Percentiles rank a stretch among this genome's conserved stretches.
Conservation (phyloP, 2,329 filamentous ascomycete genomes). For the Rhynchosporium agropyri region DNA sequence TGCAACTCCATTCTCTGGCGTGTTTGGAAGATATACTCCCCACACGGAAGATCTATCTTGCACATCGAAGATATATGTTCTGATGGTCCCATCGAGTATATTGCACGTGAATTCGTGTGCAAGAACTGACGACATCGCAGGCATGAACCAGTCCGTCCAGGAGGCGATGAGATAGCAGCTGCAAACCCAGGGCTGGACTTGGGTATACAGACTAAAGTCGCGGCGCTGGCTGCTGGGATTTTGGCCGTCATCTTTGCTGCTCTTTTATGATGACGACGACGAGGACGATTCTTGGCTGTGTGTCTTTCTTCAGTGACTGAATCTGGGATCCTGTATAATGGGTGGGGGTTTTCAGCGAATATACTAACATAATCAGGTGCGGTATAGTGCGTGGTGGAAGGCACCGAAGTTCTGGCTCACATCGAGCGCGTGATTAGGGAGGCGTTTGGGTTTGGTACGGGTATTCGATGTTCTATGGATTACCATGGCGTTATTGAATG, state of each 20-base stretch:
- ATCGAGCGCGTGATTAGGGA: no score
- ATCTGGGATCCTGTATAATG: neutral
- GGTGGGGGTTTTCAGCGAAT: neutral
- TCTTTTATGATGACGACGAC: constrained; percentile 14
- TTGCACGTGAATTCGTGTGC: neutral
- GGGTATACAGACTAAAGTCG: neutral
- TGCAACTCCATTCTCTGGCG: no score
- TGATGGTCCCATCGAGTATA: neutral
- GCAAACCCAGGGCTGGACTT: constrained; percentile 19
- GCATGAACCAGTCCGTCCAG: constrained; percentile 39
- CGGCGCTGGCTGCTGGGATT: constrained; percentile 20
- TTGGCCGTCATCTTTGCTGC: constrained; percentile 17
- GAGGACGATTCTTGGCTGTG: neutral
- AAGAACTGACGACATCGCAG: constrained; percentile 5
- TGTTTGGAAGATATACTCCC: no score
- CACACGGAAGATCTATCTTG: no score
- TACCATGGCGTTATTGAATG: no score
- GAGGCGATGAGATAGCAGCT: constrained; percentile 38
- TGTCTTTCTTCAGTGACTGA: neutral
- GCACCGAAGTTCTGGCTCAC: no score
- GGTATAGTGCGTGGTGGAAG: no score
- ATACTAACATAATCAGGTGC: no score
- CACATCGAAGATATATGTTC: no score
- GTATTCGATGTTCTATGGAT: no score
- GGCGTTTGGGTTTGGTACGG: no score